These are phyloP conservation scores for Ogataea pignaliae DNA, from an alignment of 805 yeast species.

Conservation along the genomic window DNA sequence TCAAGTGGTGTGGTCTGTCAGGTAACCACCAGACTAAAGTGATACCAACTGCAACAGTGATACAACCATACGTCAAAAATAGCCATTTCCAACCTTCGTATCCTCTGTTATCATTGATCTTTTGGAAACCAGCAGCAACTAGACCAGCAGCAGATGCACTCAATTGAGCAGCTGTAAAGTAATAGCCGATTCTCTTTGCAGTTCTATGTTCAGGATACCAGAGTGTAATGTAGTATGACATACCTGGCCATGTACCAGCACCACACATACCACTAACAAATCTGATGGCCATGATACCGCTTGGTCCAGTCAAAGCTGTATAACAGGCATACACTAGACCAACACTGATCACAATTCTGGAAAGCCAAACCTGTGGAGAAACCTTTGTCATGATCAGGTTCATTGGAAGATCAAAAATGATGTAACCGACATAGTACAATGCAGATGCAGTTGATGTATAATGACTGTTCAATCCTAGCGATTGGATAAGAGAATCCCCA, in stretches of 20 bases:
- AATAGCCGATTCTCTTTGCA: constrained; percentile 79
- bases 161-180: constrained; percentile 89
- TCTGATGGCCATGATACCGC: constrained; percentile 67
- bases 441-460: constrained; percentile 75
- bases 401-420: constrained; percentile 85
- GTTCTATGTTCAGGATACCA: constrained; percentile 82
- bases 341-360: constrained; percentile 70
- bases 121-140: constrained; percentile 84
- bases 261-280: constrained; percentile 72
- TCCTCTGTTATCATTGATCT: constrained; percentile 68
- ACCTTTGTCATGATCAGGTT: constrained; percentile 77
- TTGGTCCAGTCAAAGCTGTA: constrained; percentile 48
- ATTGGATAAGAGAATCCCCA: constrained; percentile 57
- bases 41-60: constrained; percentile 63
- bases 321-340: constrained; percentile 78
- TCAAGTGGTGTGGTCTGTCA: constrained; percentile 53
- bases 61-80: constrained; percentile 69
- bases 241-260: constrained; percentile 90
- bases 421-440: constrained; percentile 75
- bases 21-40: constrained; percentile 80
- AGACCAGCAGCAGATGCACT: constrained; percentile 87
- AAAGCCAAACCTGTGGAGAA: constrained; percentile 81
- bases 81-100: constrained; percentile 85
- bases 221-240: constrained; percentile 75
- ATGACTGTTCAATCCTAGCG: constrained; percentile 48